Base-by-base conservation (phyloP, 805 yeast species). In the Clavispora vitiphila region DNA sequence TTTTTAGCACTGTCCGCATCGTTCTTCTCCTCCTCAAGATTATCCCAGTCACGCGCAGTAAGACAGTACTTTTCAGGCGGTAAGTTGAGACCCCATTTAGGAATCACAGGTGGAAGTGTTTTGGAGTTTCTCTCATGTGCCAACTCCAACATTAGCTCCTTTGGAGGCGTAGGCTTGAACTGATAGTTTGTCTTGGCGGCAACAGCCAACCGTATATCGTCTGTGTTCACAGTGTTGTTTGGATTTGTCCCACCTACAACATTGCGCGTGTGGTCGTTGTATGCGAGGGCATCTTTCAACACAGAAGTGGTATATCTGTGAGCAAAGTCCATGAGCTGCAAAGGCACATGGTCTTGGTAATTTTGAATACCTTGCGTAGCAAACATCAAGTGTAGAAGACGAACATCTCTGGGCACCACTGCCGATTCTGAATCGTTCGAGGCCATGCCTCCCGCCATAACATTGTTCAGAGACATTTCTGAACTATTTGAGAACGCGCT, bases 1-100 rank as follows among this genome's bases (percentile, higher is more conserved):
- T 43, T 48, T 40, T 38, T 51, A n/a, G 29, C 16, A 20, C 43
- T 40, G 14, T 44, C 47, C 12, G 39, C 38, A 16, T 53, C 57
- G n/a, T 34, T 46, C 36, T 43, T 46, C 53, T 54, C 60, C 21
- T 60, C 61, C 32, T 51, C 58, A 45, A 56, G 48, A 39, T 45
- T 51, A 41, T 78, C 82, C 83, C 90, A 86, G 48, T 86, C 89
- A 48, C 74, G 76, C 1, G 86, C 93, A 0, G 96, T 89, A 40
- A 90, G 68, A 65, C 98, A 90, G 66, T 88, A 90, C 76, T 90
- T 93, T 68, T 93, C 99, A 4, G 99, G 98, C 3, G 99, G 99
- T 38, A 95, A 71, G 49, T 97, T 78, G 30, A 93, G 75, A 9
- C 99, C 98, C 83, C 88, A 89, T 38, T 83, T 77, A 11, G 93